Evolutionary conservation across 164 flowering plant genomes (phyloP).

Genomic region (Macadamia integrifolia): DNA sequence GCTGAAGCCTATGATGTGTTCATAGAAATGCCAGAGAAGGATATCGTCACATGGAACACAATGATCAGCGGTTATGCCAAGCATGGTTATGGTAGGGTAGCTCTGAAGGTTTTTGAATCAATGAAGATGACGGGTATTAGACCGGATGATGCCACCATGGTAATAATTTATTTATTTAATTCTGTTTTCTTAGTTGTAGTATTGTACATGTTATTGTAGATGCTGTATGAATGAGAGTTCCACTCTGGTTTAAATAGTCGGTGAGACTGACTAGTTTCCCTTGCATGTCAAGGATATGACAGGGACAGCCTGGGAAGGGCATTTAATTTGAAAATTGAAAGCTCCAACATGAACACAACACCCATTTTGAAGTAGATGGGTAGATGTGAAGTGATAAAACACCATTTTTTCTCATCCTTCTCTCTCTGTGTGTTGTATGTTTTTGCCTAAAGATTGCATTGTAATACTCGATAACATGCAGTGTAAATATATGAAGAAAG

Average conservation of each 20-base stretch:
- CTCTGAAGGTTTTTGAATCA: conserved; percentile 57
- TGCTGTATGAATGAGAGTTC: background rate
- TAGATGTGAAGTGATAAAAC: no score
- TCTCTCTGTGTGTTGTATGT: no score
- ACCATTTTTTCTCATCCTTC: no score
- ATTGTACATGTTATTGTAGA: background rate
- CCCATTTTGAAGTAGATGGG: no score
- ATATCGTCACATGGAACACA: conserved; percentile 86
- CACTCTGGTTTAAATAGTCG: background rate
- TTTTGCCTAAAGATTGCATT: no score
- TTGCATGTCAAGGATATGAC: no score
- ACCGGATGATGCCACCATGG: conserved; percentile 88
- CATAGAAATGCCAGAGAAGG: conserved; percentile 56
- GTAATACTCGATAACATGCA: no score
- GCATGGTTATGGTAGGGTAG: conserved; percentile 80
- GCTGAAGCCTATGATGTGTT: conserved; percentile 67
- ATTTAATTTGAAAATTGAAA: no score
- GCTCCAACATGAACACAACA: no score
- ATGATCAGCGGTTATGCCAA: conserved; percentile 79
- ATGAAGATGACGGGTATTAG: conserved; percentile 44
- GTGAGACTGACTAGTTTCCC: background rate
- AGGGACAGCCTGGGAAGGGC: no score
- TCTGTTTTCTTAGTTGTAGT: background rate
- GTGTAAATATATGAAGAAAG: no score
- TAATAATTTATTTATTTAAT: conserved; percentile 14